phyloP scores from a whole-genome alignment of 1,284 basidiomycete species.

The Moniliella sp. region DNA sequence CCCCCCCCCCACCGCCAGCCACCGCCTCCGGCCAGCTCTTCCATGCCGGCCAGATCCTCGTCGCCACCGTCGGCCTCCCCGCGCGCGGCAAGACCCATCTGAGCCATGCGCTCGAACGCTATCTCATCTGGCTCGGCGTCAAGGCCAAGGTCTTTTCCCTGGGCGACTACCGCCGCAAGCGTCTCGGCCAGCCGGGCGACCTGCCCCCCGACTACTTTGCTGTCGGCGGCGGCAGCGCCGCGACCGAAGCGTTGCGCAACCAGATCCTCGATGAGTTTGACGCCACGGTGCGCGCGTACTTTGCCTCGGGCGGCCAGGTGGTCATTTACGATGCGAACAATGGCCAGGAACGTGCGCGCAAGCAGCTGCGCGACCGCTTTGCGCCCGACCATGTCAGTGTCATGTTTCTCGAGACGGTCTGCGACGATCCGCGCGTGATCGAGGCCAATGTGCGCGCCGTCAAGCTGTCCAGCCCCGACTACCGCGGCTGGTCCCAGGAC shows the following conservation, averaged over 20 bases:
- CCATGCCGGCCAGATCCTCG: conserved; percentile 57
- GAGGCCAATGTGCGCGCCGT: conserved; percentile 82
- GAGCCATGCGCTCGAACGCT: conserved; percentile 77
- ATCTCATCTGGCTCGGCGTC: conserved; percentile 88
- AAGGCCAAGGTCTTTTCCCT: conserved; percentile 81
- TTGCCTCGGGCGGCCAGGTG: conserved; percentile 63
- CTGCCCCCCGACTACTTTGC: conserved; percentile 80
- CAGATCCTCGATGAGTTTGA: conserved; percentile 61
- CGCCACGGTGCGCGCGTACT: conserved; percentile 68
- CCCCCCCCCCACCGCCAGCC: too few relatives aligned
- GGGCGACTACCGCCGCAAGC: conserved; percentile 77
- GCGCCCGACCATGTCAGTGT: conserved; percentile 54
- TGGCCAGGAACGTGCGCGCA: conserved; percentile 49
- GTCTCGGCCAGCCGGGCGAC: conserved; percentile 63
- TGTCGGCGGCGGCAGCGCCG: conserved; percentile 46
- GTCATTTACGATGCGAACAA: conserved; percentile 99
- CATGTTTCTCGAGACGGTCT: conserved; percentile 48
- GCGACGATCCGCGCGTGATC: conserved; percentile 57
- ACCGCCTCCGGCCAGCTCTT: conserved; percentile 13
- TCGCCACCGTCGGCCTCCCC: conserved; percentile 76
- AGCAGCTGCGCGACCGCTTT: conserved; percentile 59
- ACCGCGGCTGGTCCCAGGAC: conserved; percentile 74
- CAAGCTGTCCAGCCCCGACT: conserved; percentile 96
- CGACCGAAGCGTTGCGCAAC: conserved; percentile 55
- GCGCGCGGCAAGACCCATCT: conserved; percentile 79